Percentiles rank a stretch among this genome's conserved stretches.
Conservation (phyloP, 805 yeast genomes). For the Candida stauntonica region DNA sequence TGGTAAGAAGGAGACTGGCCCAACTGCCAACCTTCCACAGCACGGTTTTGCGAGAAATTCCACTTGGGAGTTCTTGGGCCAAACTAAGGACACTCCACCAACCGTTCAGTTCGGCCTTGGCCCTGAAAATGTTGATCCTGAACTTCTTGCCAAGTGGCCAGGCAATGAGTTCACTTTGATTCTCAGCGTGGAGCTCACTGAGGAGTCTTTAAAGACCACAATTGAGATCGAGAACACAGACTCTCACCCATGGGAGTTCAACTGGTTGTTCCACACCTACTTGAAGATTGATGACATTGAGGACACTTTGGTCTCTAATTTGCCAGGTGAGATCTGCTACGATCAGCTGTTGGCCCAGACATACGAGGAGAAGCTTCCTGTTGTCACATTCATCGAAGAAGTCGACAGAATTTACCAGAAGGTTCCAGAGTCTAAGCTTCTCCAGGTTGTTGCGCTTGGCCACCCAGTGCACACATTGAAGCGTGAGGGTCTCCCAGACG, state of each 20-base stretch:
- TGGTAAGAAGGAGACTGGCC: conserved; percentile 65
- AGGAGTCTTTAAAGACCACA: conserved; percentile 55
- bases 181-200: conserved; percentile 58
- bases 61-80: conserved; percentile 92
- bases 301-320: conserved; percentile 71
- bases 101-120: conserved; percentile 88
- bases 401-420: conserved; percentile 79
- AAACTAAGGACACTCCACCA: conserved; percentile 62
- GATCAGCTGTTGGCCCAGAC: conserved; percentile 69
- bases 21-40: conserved; percentile 72
- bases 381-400: conserved; percentile 63
- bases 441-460: conserved; percentile 70
- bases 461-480: conserved; percentile 64
- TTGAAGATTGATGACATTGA: conserved; percentile 71
- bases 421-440: conserved; percentile 46
- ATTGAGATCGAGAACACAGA: conserved; percentile 78
- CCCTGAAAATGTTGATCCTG: conserved; percentile 73
- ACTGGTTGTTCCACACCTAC: conserved; percentile 94
- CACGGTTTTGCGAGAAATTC: conserved; percentile 95
- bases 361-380: conserved; percentile 72
- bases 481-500: conserved; percentile 57
- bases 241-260: conserved; percentile 65
- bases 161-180: conserved; percentile 71
- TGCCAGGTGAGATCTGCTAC: conserved; percentile 64
- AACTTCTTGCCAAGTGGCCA: conserved; percentile 55